Evolutionary conservation across 306 rosid genomes (phyloP), one percentile per base, ranked within the genome.

Genomic region (Macrotyloma uniflorum): DNA sequence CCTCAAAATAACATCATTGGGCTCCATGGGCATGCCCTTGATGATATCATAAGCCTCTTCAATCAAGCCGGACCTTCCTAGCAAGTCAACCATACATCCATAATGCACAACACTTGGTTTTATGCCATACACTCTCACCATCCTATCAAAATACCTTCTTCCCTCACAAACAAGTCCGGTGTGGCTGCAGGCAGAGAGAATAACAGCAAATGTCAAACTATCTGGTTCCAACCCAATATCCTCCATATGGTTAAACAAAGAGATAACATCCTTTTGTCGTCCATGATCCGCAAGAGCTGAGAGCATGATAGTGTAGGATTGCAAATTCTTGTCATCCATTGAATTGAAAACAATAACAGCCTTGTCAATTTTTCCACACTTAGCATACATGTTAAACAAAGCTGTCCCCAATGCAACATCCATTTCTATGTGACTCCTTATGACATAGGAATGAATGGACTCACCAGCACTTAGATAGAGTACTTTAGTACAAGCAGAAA

Each of bases 111-210:
- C 62, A 38, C 85, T 77, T 14, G 95, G 95, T 64, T 79, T 63
- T 73, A 90, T 85, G 19, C 70, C 65, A 78, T 88, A 85, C 73
- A 74, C 9, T 63, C 83, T 79, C 50, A 85, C 79, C 91, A 90
- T 86, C 87, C 50, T 67, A 79, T 85, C 85, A 79, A 90, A 88
- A 86, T 83, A 88, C 57, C 47, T 69, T 62, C 23, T 82, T 1
- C 92, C 92, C 72, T 86, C 85, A 23, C 11, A 32, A 51, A 88
- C 91, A 79, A 86, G 87, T 13, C 95, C 92, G 76, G 85, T 67
- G 86, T 90, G 94, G 80, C 94, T 85, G 85, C 94, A 90, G 20
- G 94, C 92, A 3, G 94, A 88, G 40, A 88, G 83, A 68, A 90
- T 86, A 23, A 61, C 88, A 5, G 89, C 79, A 85, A 83, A 88